Evolutionary conservation across 768 basidiomycete genomes (phyloP), one percentile per base, ranked within the genome.

Genomic region (Tephrocybe sp.): DNA sequence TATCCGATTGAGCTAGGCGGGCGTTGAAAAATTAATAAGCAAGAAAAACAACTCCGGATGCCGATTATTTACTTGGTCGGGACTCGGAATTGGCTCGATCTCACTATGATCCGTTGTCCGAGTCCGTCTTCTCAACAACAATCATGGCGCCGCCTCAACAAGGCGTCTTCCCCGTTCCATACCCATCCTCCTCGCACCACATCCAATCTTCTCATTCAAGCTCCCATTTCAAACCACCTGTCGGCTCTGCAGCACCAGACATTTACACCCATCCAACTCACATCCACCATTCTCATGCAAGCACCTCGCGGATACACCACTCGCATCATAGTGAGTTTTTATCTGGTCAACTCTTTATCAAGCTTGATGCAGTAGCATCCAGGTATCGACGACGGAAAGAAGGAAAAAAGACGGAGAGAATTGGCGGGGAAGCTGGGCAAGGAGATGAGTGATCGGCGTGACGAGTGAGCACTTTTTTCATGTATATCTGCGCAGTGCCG

Each of bases 361-460:
- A n/a, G n/a, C n/a, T n/a, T n/a, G n/a, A n/a, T n/a, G n/a, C n/a
- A n/a, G 43, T 21, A 22, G 1, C 24, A 18, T 39, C 19, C 15
- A 50, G 53, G 37, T 25, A 18, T 49, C 4, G 71, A 75, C 48
- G 77, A 78, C 24, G 70, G 65, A 31, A 74, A 82, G 70, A 81
- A 78, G 59, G 86, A 87, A 47, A 84, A 79, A 73, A 80, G 81
- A 65, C 72, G 83, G 53, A 84, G 81, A 60, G 87, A 90, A 46
- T 63, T 85, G 25, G 76, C 81, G n/a, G 80, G 82, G 45, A 87
- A 82, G 69, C 64, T 86, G 24, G 82, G 81, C 19, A 89, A 85
- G 64, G 88, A 90, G 57, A 78, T 87, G 71, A 76, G 65, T 61
- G 88, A 91, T 66, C 75, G 87, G 51, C 71, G 86, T 57, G 87